Evolutionary conservation across 2,329 filamentous ascomycete species (phyloP), one percentile per base, ranked within the genome.

Genomic region (Ceratocystis huliohia): DNA sequence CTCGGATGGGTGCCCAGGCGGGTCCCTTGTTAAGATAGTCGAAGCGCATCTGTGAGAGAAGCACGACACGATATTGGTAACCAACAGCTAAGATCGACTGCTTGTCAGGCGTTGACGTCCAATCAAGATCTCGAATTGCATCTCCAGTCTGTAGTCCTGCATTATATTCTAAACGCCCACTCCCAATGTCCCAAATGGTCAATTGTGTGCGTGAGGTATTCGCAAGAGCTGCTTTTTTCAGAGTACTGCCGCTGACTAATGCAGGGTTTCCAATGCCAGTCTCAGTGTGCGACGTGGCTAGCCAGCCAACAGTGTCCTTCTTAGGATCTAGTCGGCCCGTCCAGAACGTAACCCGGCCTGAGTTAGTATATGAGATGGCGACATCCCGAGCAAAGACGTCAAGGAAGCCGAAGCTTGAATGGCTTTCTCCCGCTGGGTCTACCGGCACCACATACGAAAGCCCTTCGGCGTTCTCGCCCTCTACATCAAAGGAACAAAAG

Each of bases 31-130:
- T 91, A 20, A 96, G 80, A 73, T 96, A 96, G 74, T 96, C 91
- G 72, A 94, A 96, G 13, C 92, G 88, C 77, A 96, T 86, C 73
- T 96, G 91, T 5, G 88, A 87, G 30, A 96, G 82, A 1, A 96
- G 80, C 37, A 95, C 76, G 4, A 96, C 87, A 66, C 88, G 85
- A 70, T 92, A 89, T n/a, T 88, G 87, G 72, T 96, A 96, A 0
- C 92, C 91, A n/a, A 96, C 89, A 0, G 92, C 90, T 22, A 96
- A 79, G 66, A 96, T 91, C 0, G 89, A 93, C 72, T 96, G 91
- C 62, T 85, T 86, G 73, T 96, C 90, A 0, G 91, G 91, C 0
- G 92, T 96, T 2, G 89, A 93, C 0, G 91, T 93, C 93, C 93
- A 96, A 74, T 96, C 91, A 13, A 96, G 82, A 74, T 96, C 92